A percentile compares a stretch with the other conserved stretches of the same genome.
Conservation (phyloP, 2,329 filamentous ascomycete species). For the Fonsecaea erecta region DNA sequence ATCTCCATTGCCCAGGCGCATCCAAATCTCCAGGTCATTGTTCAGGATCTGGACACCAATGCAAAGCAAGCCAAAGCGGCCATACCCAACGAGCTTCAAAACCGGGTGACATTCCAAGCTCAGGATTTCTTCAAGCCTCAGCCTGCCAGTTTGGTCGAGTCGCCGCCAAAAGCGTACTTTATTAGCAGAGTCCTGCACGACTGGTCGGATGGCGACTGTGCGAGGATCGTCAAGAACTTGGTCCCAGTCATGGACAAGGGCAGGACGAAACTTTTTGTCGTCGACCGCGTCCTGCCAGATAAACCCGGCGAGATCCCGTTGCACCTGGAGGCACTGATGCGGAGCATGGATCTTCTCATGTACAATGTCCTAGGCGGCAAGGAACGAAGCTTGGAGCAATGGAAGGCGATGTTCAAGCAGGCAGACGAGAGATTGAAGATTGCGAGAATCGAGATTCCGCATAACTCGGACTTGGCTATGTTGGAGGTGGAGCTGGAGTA, state of each 20-base stretch:
- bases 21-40: not conserved
- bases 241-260: not conserved
- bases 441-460: not conserved
- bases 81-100: not conserved
- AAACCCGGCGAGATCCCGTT: not conserved
- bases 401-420: not conserved
- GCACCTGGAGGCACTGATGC: not conserved
- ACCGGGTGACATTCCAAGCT: not conserved
- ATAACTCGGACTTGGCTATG: not conserved
- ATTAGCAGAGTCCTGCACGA: not conserved
- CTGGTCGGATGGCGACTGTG: not conserved
- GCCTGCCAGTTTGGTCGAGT: not conserved
- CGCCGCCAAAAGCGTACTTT: not conserved
- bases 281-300: not conserved
- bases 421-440: not conserved
- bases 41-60: not conserved
- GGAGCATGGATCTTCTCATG: not conserved
- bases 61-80: not conserved
- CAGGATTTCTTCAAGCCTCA: not conserved
- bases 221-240: not conserved
- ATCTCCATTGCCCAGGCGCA: not conserved
- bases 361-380: not conserved
- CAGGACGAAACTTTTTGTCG: not conserved
- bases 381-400: not conserved
- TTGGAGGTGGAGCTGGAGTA: not conserved